Evolutionary conservation across 2,329 filamentous ascomycete genomes (phyloP), one percentile per base, ranked within the genome.

Genomic region (Penicillium sclerotiorum): DNA sequence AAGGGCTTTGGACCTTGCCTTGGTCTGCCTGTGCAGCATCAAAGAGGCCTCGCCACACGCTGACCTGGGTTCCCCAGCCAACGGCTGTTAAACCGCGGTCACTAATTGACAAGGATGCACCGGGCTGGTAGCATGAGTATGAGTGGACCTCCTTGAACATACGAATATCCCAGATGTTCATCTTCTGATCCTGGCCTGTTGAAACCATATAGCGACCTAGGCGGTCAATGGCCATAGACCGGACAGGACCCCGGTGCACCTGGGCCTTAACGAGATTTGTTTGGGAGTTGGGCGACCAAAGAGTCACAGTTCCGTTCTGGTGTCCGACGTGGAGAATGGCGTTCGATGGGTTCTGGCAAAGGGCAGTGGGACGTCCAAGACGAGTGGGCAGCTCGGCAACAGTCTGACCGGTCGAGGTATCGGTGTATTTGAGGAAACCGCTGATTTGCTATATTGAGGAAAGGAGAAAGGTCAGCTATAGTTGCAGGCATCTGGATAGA

Each of bases 201-300:
- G 91, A 90, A 9, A 96, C 90, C 93, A 97, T 96, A 75, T 96
- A 99, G 49, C 88, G 84, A 18, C 94, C 94, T 68, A 93, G 89
- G 52, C 92, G 83, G 67, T 99, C 93, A 35, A 97, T 80, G 2
- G 90, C 89, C 41, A 96, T 70, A 9, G 89, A 86, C 47, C 92
- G 85, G 3, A 99, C 91, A 0, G 94, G 94, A 5, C 94, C 94
- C 49, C 84, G 83, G 73, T 99, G 93, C 12, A 90, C 89, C 30
- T 96, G 81, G 30, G 97, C 82, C 72, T 96, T 97, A 42, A 96
- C 93, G 7, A 96, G 80, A 0, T 94, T 88, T 0, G 90, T 88
- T 47, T 86, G 82, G 21, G 86, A 88, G 72, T 96, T 99, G 2
- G 94, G 94, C 2, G 93, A 96, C 94, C 94, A 99, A 37, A 99